Percentiles rank a stretch among this genome's conserved stretches.
Conservation (phyloP, 192 early-diverging fungal genomes). For the Coemansia aciculifera region DNA sequence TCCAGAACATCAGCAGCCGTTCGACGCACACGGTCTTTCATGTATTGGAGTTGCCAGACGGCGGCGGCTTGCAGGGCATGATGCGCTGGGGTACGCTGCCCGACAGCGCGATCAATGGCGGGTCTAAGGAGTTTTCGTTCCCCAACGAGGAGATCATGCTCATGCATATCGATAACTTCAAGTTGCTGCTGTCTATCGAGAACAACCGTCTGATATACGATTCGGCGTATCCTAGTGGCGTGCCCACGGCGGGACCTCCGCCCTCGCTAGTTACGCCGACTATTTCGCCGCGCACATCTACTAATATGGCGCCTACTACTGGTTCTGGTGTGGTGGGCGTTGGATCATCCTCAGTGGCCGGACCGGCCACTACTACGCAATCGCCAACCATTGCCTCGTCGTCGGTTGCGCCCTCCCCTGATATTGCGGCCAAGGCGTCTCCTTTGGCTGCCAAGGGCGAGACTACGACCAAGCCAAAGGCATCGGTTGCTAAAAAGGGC, state of each 20-base stretch:
- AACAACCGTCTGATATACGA: conserved; percentile 54
- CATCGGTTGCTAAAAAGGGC: conserved; percentile 37
- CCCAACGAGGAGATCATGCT: conserved; percentile 48
- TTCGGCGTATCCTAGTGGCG: conserved; percentile 41
- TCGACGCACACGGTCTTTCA: conserved; percentile 66
- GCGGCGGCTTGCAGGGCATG: conserved; percentile 59
- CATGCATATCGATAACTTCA: conserved; percentile 57
- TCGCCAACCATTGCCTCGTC: conserved; percentile 4
- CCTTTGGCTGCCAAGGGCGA: conserved; percentile 9
- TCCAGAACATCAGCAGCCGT: conserved; percentile 49
- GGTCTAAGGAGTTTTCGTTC: conserved; percentile 60
- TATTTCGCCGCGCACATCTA: neutral
- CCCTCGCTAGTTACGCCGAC: conserved; percentile 13
- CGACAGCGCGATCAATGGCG: conserved; percentile 67
- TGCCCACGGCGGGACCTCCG: conserved; percentile 39
- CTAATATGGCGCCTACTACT: neutral
- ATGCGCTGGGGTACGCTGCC: conserved; percentile 67
- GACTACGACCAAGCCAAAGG: conserved; percentile 15
- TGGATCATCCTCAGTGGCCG: neutral
- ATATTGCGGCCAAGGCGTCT: conserved; percentile 1
- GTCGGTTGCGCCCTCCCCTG: neutral
- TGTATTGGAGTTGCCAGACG: conserved; percentile 57
- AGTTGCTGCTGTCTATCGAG: conserved; percentile 47
- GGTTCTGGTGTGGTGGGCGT: neutral
- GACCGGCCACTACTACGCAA: neutral